phyloP scores from a whole-genome alignment of 768 basidiomycete genomes.

The Amanita jacksonii region DNA sequence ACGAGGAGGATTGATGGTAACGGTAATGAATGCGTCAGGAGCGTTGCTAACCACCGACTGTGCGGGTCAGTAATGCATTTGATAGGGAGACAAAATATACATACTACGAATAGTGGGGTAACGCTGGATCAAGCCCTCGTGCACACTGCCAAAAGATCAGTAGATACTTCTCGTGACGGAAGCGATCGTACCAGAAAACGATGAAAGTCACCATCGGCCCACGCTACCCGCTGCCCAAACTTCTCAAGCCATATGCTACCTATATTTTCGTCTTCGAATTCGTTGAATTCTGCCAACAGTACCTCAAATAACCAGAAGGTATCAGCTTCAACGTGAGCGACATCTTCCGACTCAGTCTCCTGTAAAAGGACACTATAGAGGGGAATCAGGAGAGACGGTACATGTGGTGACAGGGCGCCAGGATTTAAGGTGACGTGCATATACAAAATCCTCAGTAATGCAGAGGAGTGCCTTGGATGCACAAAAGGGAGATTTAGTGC shows the following conservation, averaged over 20 bases:
- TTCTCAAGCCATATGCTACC: constrained; percentile 52
- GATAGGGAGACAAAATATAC: constrained; percentile 17
- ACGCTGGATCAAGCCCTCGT: constrained; percentile 57
- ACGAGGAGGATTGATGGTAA: constrained; percentile 44
- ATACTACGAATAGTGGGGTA: constrained; percentile 78
- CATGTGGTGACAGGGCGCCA: constrained; percentile 55
- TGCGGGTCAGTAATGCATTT: constrained; percentile 3
- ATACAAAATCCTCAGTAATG: constrained; percentile 62
- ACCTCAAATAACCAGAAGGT: constrained; percentile 78
- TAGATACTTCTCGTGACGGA: constrained; percentile 1
- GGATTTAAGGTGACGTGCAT: constrained; percentile 66
- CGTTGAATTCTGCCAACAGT: constrained; percentile 61
- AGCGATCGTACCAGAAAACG: constrained; percentile 39
- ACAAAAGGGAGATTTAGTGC: constrained; percentile 33
- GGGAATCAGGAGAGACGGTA: constrained; percentile 61
- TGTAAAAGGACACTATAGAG: constrained; percentile 52
- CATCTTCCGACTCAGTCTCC: constrained; percentile 52
- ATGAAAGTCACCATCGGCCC: constrained; percentile 56
- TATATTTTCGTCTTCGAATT: constrained; percentile 62
- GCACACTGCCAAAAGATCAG: constrained; percentile 30
- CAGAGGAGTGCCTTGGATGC: constrained; percentile 52
- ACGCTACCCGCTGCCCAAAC: constrained; percentile 48
- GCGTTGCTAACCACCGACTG: constrained; percentile 68
- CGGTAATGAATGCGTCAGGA: constrained; percentile 68
- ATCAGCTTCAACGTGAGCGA: constrained; percentile 67